Conservation (phyloP, 768 basidiomycete species). For the Filobasidium floriforme region DNA sequence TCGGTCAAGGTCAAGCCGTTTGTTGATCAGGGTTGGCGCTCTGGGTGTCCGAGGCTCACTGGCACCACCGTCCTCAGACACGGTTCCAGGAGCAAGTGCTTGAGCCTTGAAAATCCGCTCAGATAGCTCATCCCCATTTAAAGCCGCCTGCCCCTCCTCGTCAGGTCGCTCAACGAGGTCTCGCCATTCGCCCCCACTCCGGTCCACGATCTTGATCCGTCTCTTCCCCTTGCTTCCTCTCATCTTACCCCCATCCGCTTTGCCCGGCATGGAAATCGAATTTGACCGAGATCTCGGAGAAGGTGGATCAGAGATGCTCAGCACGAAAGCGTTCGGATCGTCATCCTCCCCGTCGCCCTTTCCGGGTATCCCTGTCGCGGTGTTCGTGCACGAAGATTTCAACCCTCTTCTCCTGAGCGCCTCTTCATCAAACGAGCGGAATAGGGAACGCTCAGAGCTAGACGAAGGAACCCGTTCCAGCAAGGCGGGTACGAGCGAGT, state of each 20-base stretch:
- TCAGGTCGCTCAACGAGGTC: not conserved
- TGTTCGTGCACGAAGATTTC: not conserved
- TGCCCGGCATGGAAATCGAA: not conserved
- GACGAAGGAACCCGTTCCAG: constrained; percentile 3
- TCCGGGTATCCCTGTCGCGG: not conserved
- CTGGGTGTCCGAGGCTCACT: not conserved
- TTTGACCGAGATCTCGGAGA: not conserved
- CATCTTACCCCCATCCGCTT: not conserved
- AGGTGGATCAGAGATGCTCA: constrained; percentile 3
- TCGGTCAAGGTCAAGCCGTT: not conserved
- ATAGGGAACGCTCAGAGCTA: constrained; percentile 1
- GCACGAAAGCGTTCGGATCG: constrained; percentile 2
- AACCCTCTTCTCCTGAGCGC: not conserved
- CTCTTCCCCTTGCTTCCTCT: not conserved
- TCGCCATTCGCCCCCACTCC: constrained; percentile 2
- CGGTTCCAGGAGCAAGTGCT: too few species aligned
- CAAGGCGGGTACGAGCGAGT: not conserved
- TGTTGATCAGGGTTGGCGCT: not conserved
- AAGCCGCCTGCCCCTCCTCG: not conserved
- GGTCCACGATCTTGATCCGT: constrained; percentile 1
- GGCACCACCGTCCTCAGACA: not conserved
- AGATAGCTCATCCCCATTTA: not conserved
- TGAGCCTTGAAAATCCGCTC: constrained; percentile 8
- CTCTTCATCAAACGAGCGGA: not conserved
- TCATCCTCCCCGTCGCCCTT: not conserved